Base-by-base conservation (phyloP, 129 eudicot genomes). In the Erigeron canadensis region DNA sequence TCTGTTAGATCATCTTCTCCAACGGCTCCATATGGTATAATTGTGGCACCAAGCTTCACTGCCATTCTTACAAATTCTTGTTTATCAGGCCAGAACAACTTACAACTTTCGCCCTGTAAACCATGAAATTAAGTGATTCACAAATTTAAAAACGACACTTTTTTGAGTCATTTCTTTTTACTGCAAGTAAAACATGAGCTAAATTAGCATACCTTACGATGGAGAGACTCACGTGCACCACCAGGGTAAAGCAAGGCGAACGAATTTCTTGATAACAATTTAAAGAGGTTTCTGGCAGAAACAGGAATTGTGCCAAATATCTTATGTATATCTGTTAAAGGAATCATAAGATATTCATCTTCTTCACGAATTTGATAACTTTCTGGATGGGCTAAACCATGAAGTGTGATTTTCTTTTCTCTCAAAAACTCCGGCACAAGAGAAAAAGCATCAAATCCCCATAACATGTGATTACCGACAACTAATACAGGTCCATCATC, bases 401-500 rank as follows among this genome's bases (percentile, higher is more conserved):
- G 72, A 71, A 77, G 60, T 50, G 51, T 34, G 7, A 63, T 18
- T 42, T 86, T 86, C 77, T 84, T 89, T 66, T 87, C 86, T 72
- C 70, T 73, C 63, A 90, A 64, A 78, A 87, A 86, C 56, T 77
- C 84, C 45, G 68, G 73, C 37, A 88, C 56, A 8, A 94, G 53
- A 34, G 92, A 76, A 44, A 45, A 50, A 51, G 83, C 83, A 73
- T 94, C 99, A 15, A 81, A 22, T 19, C 96, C 99, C 81, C 84
- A 73, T 56, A 94, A 75, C 89, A 83, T 90, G 80, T 94, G 97
- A 80, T 90, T 84, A 50, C 97, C 96, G 43, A 94, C 99, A 28
- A 83, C 53, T 59, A 94, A 66, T 51, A 94, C 94, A 2, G 96
- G 97, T 5, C 99, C 99, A 74, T 87, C 82, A 37, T 71, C 60